phyloP scores from a whole-genome alignment of 352 stramenopile genomes.

The Phytophthora ramorum region DNA sequence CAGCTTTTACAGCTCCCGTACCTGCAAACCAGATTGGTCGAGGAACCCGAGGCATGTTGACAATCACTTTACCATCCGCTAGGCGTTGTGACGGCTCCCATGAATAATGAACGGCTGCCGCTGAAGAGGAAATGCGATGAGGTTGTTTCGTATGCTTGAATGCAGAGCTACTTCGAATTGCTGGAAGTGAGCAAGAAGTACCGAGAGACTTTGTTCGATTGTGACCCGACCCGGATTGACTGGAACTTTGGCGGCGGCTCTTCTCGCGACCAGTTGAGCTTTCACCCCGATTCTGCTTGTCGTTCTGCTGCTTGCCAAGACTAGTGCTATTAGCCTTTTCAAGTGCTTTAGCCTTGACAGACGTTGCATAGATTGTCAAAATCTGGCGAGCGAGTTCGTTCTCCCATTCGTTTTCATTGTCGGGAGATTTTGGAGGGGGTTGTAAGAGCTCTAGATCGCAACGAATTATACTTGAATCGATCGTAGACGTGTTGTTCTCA shows the following conservation, averaged over 20 bases:
- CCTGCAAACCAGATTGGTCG: conserved; percentile 88
- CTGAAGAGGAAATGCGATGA: conserved; percentile 9
- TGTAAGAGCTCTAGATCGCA: conserved; percentile 68
- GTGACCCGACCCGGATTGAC: background rate
- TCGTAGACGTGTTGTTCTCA: background rate
- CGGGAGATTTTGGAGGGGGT: conserved; percentile 51
- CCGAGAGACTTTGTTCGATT: conserved; percentile 1
- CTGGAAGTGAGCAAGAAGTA: conserved; percentile 29
- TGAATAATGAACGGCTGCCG: conserved; percentile 56
- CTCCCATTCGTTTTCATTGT: conserved; percentile 88
- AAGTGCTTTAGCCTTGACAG: conserved; percentile 64
- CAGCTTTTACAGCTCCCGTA: conserved; percentile 79
- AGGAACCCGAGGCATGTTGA: conserved; percentile 86
- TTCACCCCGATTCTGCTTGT: background rate
- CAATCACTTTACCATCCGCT: conserved; percentile 64
- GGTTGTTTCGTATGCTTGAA: conserved; percentile 5
- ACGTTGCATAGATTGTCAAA: conserved; percentile 87
- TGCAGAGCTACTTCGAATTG: conserved; percentile 9
- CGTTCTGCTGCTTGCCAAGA: conserved; percentile 7
- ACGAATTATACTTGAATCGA: conserved; percentile 10
- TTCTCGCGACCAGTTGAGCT: conserved; percentile 1
- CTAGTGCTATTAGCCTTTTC: conserved; percentile 13
- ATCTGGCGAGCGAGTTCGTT: conserved; percentile 92
- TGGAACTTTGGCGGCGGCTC: background rate
- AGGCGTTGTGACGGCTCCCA: conserved; percentile 72